phyloP scores from a whole-genome alignment of 1,284 basidiomycete genomes.

The Gomphus bonarii region DNA sequence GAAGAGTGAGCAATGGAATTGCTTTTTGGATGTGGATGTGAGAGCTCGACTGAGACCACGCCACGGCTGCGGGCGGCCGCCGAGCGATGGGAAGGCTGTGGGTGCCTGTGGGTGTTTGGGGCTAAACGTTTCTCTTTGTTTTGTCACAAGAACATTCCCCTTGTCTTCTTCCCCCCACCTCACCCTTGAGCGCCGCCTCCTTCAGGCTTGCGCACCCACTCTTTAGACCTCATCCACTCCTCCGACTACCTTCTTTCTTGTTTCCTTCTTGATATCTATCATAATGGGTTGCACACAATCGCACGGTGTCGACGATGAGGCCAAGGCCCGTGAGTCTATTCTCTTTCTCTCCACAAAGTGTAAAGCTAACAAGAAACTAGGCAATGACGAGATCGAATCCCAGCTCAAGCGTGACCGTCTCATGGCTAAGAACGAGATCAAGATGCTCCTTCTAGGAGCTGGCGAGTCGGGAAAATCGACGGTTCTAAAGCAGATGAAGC shows the following conservation, averaged over 20 bases:
- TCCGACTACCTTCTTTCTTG: neutral
- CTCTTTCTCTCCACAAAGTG: neutral
- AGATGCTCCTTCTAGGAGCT: conserved; percentile 85
- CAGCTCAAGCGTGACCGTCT: conserved; percentile 90
- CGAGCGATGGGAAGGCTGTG: no score
- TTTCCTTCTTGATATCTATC: neutral
- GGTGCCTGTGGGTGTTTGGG: neutral
- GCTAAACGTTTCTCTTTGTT: neutral
- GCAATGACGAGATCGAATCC: conserved; percentile 93
- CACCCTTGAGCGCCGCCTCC: neutral
- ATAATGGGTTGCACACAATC: neutral
- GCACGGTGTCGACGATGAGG: conserved; percentile 56
- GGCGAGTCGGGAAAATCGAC: conserved; percentile 94
- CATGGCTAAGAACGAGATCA: conserved; percentile 92
- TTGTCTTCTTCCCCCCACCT: neutral
- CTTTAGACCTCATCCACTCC: neutral
- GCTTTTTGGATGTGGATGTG: no score
- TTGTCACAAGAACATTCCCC: neutral
- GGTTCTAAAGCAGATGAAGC: conserved; percentile 93
- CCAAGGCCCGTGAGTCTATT: conserved; percentile 64
- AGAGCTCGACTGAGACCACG: no score
- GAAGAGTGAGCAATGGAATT: no score
- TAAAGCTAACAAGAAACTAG: conserved; percentile 18
- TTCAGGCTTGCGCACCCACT: neutral
- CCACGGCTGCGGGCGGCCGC: no score